Evolutionary conservation across 2,329 filamentous ascomycete species (phyloP), one percentile per base, ranked within the genome.

Genomic region (Metarhizium rileyi): DNA sequence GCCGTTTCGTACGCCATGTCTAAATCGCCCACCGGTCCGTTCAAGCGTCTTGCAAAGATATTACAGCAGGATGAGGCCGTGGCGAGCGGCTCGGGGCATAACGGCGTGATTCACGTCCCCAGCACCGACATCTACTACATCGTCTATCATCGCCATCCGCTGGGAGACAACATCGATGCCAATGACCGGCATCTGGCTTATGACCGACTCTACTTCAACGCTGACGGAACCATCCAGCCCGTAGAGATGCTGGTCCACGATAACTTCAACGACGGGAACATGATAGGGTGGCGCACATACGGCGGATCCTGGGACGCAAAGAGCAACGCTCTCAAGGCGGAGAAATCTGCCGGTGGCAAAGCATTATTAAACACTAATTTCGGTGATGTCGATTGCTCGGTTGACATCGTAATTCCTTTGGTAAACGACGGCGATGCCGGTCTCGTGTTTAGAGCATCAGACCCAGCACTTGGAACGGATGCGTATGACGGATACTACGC

Each of bases 101-200:
- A 71, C 56, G 70, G 67, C 14, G 65, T 73, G 25, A 59, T 73
- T 27, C 69, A 70, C 49, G 64, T 74, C 2, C 71, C 70, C 0
- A 66, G 64, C 0, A 70, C 70, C 2, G 71, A 74, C 53, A 65
- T 71, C 25, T 74, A 70, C 66, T 72, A 71, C 56, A 73, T 75
- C 14, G 65, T 66, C 0, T 75, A 74, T 51, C 73, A 75, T 55
- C 71, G 72, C 1, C 59, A 59, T 28, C 69, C 67, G 7, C 63
- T 73, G 3, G 66, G 68, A 51, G 70, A 74, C 44, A 67, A 63
- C 1, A 66, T 52, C n/a, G 47, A 68, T 48, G 67, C 66, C 30
- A 72, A 76, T 52, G 69, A 75, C 56, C 70, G 73, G 3, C 66
- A 70, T 16, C 59, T 71, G 3, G 71, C 70, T 30, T 74, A 75